Conservation (phyloP, 495 filamentous ascomycete species). For the Aspergillus panamensis region DNA sequence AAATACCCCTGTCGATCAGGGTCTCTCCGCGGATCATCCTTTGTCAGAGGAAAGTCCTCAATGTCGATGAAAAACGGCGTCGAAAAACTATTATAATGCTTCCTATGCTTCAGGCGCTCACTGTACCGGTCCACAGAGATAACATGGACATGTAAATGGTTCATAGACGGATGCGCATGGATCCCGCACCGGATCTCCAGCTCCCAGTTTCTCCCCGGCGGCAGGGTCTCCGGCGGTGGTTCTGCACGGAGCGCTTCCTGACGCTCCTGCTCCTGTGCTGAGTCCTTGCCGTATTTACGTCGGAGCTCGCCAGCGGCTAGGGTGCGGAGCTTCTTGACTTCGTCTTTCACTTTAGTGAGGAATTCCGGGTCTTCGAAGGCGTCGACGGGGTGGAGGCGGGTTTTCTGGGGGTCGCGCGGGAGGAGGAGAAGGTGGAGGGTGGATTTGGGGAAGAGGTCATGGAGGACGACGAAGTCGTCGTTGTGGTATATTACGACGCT, state of each 20-base stretch:
- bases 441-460: slow-evolving; percentile 83
- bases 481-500: slow-evolving; percentile 65
- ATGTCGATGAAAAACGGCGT: slow-evolving; percentile 82
- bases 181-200: slow-evolving; percentile 73
- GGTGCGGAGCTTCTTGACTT: slow-evolving; percentile 56
- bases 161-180: slow-evolving; percentile 88
- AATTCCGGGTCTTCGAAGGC: slow-evolving; percentile 72
- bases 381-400: slow-evolving; percentile 68
- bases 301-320: slow-evolving; percentile 73
- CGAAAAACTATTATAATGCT: slow-evolving; percentile 90
- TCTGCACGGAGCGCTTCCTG: slow-evolving; percentile 50
- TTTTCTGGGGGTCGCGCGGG: slow-evolving; percentile 63
- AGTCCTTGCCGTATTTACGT: slow-evolving; percentile 63
- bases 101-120: slow-evolving; percentile 67
- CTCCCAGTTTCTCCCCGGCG: slow-evolving; percentile 72
- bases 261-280: slow-evolving; percentile 55
- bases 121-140: slow-evolving; percentile 70
- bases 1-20: slow-evolving; percentile 55
- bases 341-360: slow-evolving; percentile 57
- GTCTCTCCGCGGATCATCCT: slow-evolving; percentile 57
- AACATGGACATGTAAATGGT: slow-evolving; percentile 88
- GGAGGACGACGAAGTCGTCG: slow-evolving; percentile 70
- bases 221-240: slow-evolving; percentile 49
- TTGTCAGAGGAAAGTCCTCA: slow-evolving; percentile 72
- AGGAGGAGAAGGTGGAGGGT: slow-evolving; percentile 82